A percentile compares a stretch with the other conserved stretches of the same genome.
Evolutionary conservation across 192 early-diverging fungal genomes (phyloP).

Genomic region (Haplosporangium gracile): DNA sequence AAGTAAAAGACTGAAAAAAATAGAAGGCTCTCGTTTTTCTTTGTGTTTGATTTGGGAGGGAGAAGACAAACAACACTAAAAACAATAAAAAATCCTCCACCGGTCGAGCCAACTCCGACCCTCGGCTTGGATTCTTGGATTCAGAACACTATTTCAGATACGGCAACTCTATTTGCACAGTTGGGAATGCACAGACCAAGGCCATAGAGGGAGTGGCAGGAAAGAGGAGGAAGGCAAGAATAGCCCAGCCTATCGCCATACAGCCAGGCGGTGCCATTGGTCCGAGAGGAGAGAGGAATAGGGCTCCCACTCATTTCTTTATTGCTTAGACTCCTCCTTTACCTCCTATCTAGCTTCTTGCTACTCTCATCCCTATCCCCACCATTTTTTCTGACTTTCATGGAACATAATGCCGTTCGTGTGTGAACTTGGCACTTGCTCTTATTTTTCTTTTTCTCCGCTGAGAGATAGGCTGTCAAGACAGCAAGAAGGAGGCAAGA

Average conservation of each 20-base stretch:
- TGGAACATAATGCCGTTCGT: too few species aligned
- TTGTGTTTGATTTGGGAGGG: neutral
- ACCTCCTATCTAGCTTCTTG: too few species aligned
- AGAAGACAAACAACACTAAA: neutral
- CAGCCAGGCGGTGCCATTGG: neutral
- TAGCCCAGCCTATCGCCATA: neutral
- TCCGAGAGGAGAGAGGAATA: neutral
- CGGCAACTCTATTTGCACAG: neutral
- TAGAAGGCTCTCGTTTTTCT: neutral
- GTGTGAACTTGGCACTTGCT: too few species aligned
- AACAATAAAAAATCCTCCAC: neutral
- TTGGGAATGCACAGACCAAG: slow-evolving; percentile 7
- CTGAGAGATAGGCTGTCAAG: too few species aligned
- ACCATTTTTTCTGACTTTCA: too few species aligned
- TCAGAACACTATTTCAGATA: neutral
- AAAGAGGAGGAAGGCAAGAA: neutral
- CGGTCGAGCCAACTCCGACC: neutral
- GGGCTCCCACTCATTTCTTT: neutral
- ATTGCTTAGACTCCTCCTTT: too few species aligned
- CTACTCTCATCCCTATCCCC: too few species aligned
- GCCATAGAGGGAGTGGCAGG: neutral
- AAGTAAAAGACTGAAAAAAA: neutral
- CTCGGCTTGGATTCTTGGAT: neutral
- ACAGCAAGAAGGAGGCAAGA: too few species aligned
- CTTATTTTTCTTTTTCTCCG: too few species aligned